Evolutionary conservation across 2,329 filamentous ascomycete genomes (phyloP).

Genomic region (Nemania abortiva): DNA sequence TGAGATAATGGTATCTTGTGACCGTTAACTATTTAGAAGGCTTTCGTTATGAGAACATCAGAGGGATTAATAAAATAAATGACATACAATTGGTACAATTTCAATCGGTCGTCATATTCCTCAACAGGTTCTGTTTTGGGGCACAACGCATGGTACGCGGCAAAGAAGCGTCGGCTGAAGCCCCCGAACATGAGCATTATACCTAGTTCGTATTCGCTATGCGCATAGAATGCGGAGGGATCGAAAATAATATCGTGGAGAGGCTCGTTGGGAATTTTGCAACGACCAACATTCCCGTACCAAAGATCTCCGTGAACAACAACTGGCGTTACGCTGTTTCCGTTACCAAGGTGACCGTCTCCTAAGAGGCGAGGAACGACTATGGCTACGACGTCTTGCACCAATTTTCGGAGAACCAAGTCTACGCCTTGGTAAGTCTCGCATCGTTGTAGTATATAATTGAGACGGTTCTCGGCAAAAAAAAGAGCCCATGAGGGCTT

Average conservation of each 20-base stretch:
- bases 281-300: neutral
- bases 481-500: neutral
- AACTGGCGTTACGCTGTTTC: neutral
- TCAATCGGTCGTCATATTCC: neutral
- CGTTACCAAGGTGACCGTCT: neutral
- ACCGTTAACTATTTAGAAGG: neutral
- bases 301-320: neutral
- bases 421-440: neutral
- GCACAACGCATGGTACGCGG: neutral
- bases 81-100: neutral
- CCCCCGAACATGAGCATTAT: neutral
- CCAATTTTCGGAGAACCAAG: neutral
- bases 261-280: neutral
- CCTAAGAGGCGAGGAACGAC: neutral
- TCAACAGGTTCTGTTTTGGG: neutral
- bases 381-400: neutral
- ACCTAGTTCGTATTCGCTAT: neutral
- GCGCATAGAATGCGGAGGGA: neutral
- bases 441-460: neutral
- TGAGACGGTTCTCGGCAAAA: neutral
- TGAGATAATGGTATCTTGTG: neutral
- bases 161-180: neutral
- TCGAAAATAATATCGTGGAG: neutral
- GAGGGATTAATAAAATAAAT: neutral
- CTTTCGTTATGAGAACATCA: no score